phyloP scores from a whole-genome alignment of 2,329 filamentous ascomycete genomes.

The Knoxdaviesia capensis region DNA sequence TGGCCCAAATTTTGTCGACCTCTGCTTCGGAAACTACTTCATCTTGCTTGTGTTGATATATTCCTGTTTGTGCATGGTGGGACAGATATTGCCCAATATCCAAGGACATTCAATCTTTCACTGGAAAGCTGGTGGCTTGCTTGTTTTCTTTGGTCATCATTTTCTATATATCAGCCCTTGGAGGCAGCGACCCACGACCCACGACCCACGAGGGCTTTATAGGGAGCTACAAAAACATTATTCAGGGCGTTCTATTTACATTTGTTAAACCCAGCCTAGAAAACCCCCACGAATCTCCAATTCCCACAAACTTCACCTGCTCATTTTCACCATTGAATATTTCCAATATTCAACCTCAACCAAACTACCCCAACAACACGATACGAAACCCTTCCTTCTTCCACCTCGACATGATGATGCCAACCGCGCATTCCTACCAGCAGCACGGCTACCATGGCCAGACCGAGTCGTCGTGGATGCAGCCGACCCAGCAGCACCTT shows the following conservation, averaged over 20 bases:
- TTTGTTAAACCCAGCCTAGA: too few species aligned
- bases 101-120: too few species aligned
- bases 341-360: neutral
- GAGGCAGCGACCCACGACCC: too few species aligned
- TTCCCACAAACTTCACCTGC: neutral
- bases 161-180: too few species aligned
- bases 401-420: constrained; percentile 31
- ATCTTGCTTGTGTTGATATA: neutral
- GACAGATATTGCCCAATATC: too few species aligned
- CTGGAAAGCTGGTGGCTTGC: neutral
- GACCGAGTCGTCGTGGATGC: constrained; percentile 44
- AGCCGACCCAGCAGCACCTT: constrained; percentile 31
- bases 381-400: too few species aligned
- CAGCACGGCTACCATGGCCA: constrained; percentile 48
- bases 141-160: neutral
- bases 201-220: too few species aligned
- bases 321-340: neutral
- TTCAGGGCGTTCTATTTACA: too few species aligned
- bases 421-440: constrained; percentile 42
- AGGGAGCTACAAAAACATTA: too few species aligned
- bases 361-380: too few species aligned
- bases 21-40: neutral
- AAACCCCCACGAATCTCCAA: neutral
- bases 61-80: too few species aligned
- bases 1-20: too few species aligned